Conservation (phyloP, 306 rosid species). For the Hylodesmum podocarpum region DNA sequence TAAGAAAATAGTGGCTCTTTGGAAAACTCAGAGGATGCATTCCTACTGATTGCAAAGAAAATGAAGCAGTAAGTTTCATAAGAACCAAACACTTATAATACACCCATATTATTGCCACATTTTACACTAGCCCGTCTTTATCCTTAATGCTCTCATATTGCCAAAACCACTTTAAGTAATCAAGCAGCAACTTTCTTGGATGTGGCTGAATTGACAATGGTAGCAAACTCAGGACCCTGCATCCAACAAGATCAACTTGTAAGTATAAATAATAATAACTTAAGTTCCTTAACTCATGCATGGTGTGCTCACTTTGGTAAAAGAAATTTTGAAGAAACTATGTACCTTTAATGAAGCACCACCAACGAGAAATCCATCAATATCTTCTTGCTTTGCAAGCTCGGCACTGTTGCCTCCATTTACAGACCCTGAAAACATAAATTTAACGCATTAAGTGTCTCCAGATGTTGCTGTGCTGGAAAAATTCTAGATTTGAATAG, state of each 20-base stretch:
- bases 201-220: conserved; percentile 80
- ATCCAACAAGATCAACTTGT: conserved; percentile 29
- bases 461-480: background rate
- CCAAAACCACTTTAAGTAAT: conserved; percentile 33
- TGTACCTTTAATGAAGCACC: conserved; percentile 96
- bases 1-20: conserved; percentile 34
- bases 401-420: conserved; percentile 88
- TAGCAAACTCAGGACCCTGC: conserved; percentile 96
- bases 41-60: conserved; percentile 23
- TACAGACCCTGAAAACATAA: conserved; percentile 73
- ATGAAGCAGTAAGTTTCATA: conserved; percentile 19
- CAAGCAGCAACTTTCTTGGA: conserved; percentile 94
- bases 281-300: background rate
- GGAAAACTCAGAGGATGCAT: conserved; percentile 39
- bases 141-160: conserved; percentile 37
- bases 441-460: background rate
- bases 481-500: background rate
- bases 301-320: background rate
- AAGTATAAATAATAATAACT: background rate
- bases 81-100: conserved; percentile 25
- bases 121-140: background rate
- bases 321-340: conserved; percentile 36
- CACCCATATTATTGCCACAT: conserved; percentile 27
- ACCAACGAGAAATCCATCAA: conserved; percentile 97
- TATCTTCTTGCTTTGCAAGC: conserved; percentile 94